Evolutionary conservation across 2,329 filamentous ascomycete genomes (phyloP).

Genomic region (Pseudogymnoascus sp.): DNA sequence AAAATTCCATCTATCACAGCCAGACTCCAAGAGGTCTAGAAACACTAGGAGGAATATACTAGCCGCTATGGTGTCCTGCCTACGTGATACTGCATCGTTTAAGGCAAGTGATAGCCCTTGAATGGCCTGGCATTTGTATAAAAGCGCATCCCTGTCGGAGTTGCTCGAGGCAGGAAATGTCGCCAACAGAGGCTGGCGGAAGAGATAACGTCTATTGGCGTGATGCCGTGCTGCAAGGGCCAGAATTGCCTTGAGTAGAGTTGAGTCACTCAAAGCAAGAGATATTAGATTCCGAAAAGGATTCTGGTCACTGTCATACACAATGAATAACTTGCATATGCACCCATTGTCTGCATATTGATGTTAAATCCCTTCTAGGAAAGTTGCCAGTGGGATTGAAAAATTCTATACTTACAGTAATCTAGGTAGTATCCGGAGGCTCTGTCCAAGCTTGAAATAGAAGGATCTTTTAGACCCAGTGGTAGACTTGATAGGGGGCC

Average conservation of each 20-base stretch:
- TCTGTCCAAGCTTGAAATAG: neutral
- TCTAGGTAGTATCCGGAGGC: neutral
- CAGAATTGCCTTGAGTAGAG: slow-evolving; percentile 28
- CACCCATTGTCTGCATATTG: slow-evolving; percentile 25
- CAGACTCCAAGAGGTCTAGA: slow-evolving; percentile 12
- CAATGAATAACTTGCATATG: slow-evolving; percentile 31
- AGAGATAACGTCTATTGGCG: slow-evolving; percentile 24
- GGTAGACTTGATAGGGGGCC: neutral
- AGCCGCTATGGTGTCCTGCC: slow-evolving; percentile 27
- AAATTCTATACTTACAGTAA: neutral
- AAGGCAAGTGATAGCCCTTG: slow-evolving; percentile 25
- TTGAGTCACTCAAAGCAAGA: slow-evolving; percentile 24
- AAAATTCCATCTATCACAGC: slow-evolving; percentile 15
- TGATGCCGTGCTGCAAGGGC: slow-evolving; percentile 31
- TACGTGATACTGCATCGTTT: slow-evolving; percentile 10
- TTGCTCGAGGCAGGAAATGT: slow-evolving; percentile 10
- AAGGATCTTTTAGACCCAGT: neutral
- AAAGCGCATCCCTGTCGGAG: slow-evolving; percentile 27
- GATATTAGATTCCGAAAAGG: slow-evolving; percentile 29
- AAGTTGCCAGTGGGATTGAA: neutral
- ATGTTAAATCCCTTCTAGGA: neutral
- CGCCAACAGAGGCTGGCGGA: slow-evolving; percentile 19
- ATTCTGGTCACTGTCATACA: slow-evolving; percentile 31
- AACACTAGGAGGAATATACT: slow-evolving; percentile 26
- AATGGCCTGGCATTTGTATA: slow-evolving; percentile 30